A percentile compares a stretch with the other conserved stretches of the same genome.
These are phyloP conservation scores for Chrysopogon serrulatus DNA, from an alignment of 176 grass and related monocot genomes.

Conservation along the genomic window DNA sequence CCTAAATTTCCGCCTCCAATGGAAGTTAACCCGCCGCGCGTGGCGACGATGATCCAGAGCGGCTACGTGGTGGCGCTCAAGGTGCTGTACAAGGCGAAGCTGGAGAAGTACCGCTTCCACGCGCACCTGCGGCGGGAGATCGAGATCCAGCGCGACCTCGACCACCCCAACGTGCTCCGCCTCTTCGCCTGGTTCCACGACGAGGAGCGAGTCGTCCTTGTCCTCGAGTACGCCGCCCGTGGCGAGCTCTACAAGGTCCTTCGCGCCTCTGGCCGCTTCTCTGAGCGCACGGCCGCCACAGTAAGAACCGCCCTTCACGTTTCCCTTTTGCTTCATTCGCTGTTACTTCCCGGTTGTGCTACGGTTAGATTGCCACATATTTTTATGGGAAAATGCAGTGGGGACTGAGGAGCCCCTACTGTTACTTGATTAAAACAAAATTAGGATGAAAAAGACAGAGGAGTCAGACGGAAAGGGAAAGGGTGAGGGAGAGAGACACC, in stretches of 20 bases:
- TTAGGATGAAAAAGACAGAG: not conserved
- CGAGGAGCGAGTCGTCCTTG: constrained; percentile 62
- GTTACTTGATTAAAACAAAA: not conserved
- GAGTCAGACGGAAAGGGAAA: not conserved
- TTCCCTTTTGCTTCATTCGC: not conserved
- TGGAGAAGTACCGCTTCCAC: constrained; percentile 83
- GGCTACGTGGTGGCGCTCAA: constrained; percentile 91
- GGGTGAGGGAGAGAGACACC: not conserved
- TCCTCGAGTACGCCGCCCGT: constrained; percentile 70
- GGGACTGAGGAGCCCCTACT: too few relatives aligned
- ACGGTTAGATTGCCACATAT: not conserved
- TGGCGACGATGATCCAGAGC: constrained; percentile 46
- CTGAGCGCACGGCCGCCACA: constrained; percentile 62
- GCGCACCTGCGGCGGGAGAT: constrained; percentile 78
- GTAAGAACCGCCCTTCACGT: constrained; percentile 17
- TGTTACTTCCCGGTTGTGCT: not conserved
- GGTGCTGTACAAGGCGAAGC: constrained; percentile 78
- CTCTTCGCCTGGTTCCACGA: constrained; percentile 97
- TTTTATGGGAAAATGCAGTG: too few relatives aligned
- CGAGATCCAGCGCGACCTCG: constrained; percentile 73
- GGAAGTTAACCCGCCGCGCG: not conserved
- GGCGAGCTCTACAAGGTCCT: constrained; percentile 85
- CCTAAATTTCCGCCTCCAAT: not conserved
- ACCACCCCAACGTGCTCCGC: constrained; percentile 91
- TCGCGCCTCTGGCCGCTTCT: constrained; percentile 52